Evolutionary conservation across 345 rosid species (phyloP).

Genomic region (Citrus mangshanensis): DNA sequence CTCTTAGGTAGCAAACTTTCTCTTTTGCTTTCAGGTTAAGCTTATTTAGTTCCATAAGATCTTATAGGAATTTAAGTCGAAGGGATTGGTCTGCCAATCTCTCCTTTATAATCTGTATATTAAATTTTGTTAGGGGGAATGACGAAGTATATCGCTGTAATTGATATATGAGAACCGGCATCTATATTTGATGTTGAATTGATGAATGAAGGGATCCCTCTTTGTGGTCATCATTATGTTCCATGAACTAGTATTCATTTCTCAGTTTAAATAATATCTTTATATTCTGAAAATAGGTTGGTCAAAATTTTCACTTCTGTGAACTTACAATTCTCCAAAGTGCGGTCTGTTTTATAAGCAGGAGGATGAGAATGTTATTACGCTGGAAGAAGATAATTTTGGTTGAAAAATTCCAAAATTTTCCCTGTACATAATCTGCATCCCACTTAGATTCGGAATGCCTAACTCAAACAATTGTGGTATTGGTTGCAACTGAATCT

Average conservation of each 20-base stretch:
- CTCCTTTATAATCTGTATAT: constrained; percentile 39
- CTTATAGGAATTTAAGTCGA: constrained; percentile 25
- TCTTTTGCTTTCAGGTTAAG: constrained; percentile 6
- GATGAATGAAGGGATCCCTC: background rate
- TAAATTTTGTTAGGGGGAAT: constrained; percentile 38
- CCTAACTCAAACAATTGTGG: constrained; percentile 8
- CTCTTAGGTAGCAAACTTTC: constrained; percentile 18
- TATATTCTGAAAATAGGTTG: background rate
- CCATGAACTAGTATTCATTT: background rate
- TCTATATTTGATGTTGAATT: background rate
- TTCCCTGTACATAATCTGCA: background rate
- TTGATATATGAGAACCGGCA: constrained; percentile 17
- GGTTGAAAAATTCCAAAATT: background rate
- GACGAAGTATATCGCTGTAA: constrained; percentile 26
- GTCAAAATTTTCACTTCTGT: too few relatives aligned
- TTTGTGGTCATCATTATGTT: constrained; percentile 3
- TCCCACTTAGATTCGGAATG: background rate
- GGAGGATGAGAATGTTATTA: background rate
- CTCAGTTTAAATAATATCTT: background rate
- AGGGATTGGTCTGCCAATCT: constrained; percentile 31
- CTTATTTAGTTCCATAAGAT: constrained; percentile 20
- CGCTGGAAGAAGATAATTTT: background rate
- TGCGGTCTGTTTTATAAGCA: background rate
- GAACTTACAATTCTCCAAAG: too few relatives aligned
- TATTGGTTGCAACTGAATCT: background rate